A percentile compares a stretch with the other conserved stretches of the same genome.
phyloP scores from a whole-genome alignment of 2,329 filamentous ascomycete species.

The Xylaria sp. region DNA sequence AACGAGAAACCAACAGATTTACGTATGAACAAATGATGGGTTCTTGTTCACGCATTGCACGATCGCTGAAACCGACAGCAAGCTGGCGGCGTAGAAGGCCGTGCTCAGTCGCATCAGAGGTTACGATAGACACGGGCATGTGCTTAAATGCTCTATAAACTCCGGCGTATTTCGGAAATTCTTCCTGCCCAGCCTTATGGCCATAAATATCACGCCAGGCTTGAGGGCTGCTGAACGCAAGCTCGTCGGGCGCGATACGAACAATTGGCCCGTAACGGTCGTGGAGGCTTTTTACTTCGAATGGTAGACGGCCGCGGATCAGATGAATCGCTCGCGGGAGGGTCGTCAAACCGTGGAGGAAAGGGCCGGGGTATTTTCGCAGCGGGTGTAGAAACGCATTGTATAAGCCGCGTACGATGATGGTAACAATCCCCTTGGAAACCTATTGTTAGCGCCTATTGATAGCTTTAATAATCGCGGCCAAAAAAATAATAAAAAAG shows the following conservation, averaged over 20 bases:
- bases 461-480: no score
- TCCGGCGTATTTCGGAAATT: constrained; percentile 37
- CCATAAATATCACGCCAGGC: constrained; percentile 49
- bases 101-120: constrained; percentile 41
- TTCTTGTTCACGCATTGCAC: constrained; percentile 48
- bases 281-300: neutral
- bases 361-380: neutral
- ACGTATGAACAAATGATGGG: constrained; percentile 46
- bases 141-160: constrained; percentile 35
- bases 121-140: constrained; percentile 39
- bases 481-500: no score
- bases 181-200: constrained; percentile 35
- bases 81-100: constrained; percentile 41
- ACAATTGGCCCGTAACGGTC: neutral
- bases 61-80: constrained; percentile 46
- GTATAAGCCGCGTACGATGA: neutral
- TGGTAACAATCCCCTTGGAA: neutral
- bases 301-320: neutral
- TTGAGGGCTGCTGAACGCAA: constrained; percentile 29
- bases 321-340: neutral
- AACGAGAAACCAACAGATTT: constrained; percentile 38
- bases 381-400: constrained; percentile 2
- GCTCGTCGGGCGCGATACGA: constrained; percentile 1
- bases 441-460: no score
- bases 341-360: neutral